Conservation (phyloP, 805 yeast genomes). For the Huiozyma naganishii region DNA sequence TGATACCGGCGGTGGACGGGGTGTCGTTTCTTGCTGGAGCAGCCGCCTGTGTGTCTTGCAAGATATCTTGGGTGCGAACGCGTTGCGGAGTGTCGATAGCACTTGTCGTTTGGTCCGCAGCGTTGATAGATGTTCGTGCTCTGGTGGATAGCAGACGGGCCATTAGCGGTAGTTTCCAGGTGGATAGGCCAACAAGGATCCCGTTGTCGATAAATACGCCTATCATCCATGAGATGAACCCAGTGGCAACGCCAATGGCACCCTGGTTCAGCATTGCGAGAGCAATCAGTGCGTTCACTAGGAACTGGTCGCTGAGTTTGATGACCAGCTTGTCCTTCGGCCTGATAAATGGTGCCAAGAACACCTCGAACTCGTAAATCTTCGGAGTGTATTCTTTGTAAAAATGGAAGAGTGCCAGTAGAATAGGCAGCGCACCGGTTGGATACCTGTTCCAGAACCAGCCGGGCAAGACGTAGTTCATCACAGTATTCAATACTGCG, state of each 20-base stretch:
- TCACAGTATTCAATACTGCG: constrained; percentile 25
- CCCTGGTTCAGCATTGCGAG: constrained; percentile 37
- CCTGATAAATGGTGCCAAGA: constrained; percentile 19
- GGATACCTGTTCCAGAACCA: constrained; percentile 33
- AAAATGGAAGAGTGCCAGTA: constrained; percentile 31
- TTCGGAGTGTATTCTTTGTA: constrained; percentile 33
- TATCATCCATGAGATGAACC: constrained; percentile 33
- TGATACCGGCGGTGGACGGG: neutral
- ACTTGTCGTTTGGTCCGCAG: neutral
- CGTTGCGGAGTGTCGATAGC: constrained; percentile 1
- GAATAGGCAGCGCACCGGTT: constrained; percentile 34
- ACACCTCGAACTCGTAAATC: constrained; percentile 30
- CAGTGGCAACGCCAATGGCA: constrained; percentile 28
- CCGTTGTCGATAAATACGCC: constrained; percentile 36
- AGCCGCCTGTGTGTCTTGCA: neutral
- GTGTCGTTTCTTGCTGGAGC: neutral
- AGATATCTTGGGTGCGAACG: neutral
- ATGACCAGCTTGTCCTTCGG: constrained; percentile 4
- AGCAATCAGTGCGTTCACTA: constrained; percentile 22
- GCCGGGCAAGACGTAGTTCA: constrained; percentile 25
- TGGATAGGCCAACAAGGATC: constrained; percentile 33
- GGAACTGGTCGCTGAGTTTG: constrained; percentile 23
- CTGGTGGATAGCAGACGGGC: constrained; percentile 5
- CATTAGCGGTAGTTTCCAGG: constrained; percentile 27
- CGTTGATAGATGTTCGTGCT: neutral